Evolutionary conservation across 164 flowering plant genomes (phyloP), one percentile per base, ranked within the genome.

Genomic region (Chimonanthus praecox): DNA sequence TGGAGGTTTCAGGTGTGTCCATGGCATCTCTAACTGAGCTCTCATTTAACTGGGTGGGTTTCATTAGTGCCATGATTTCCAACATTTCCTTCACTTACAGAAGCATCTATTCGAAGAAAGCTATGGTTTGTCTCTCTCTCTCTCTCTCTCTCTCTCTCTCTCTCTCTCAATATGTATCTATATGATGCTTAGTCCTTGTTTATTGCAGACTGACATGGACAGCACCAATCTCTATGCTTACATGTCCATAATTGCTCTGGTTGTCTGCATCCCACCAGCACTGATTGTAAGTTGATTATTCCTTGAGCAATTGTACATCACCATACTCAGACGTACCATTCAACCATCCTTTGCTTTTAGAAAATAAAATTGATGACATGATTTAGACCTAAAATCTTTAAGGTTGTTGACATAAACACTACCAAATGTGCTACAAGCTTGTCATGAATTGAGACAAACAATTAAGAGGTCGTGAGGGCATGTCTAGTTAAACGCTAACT

Each of bases 1-100:
- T 15, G 68, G 68, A 65, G 68, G 13, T 6, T 15, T 13, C 83
- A 94, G 99, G 99, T 88, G 99, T 95, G 60, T 87, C 98, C 2
- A 89, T 91, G 98, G 99, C 99, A 63, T 95, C n/a, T n/a, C 71
- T 93, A 83, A 95, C 98, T 66, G 99, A 95, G 81, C 83, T 95
- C 47, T 95, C 99, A 64, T 95, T 95, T 88, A 95, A 95, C 80
- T 95, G 98, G 99, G 18, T 63, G n/a, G 99, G 99, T 45, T 94
- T 94, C 84, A 86, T 92, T 67, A 92, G 97, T 74, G 99, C 98
- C 51, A 95, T 95, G 99, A 90, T 95, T 78, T 95, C 99, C 74
- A 95, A 95, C 78, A 89, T 95, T 70, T 92, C 99, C 62, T 94
- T 94, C 83, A 94, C 99, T 60, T 94, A 94, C 87, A 83, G 99